Conservation (phyloP, 768 basidiomycete species). For the Suillus occidentalis region DNA sequence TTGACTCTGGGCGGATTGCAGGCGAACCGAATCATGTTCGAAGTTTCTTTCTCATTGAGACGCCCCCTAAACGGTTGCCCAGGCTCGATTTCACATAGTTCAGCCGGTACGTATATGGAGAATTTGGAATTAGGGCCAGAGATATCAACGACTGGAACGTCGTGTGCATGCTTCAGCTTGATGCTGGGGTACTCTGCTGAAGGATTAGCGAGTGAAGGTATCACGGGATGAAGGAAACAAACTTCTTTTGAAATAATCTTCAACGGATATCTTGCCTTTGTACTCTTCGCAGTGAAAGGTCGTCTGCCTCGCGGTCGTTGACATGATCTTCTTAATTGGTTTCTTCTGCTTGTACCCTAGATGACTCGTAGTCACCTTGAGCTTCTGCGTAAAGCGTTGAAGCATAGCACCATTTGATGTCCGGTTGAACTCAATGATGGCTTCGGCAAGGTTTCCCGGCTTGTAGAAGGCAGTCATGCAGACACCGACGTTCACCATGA, state of each 20-base stretch:
- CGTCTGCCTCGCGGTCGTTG: constrained; percentile 43
- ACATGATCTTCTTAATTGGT: constrained; percentile 40
- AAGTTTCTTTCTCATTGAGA: constrained; percentile 60
- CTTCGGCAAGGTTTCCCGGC: constrained; percentile 62
- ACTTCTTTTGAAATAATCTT: constrained; percentile 66
- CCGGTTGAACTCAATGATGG: constrained; percentile 48
- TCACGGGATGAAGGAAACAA: constrained; percentile 22
- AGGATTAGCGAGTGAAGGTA: constrained; percentile 15
- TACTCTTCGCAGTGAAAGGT: constrained; percentile 60
- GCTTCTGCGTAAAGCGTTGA: constrained; percentile 46
- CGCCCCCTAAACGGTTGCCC: constrained; percentile 62
- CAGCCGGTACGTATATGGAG: constrained; percentile 56
- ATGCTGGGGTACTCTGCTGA: constrained; percentile 56
- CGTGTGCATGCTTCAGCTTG: constrained; percentile 42
- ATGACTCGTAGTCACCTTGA: constrained; percentile 59
- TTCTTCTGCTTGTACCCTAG: constrained; percentile 55
- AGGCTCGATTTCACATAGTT: constrained; percentile 64
- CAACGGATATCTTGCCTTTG: constrained; percentile 55
- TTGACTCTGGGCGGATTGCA: constrained; percentile 63
- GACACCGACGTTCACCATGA: constrained; percentile 56
- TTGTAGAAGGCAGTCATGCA: constrained; percentile 57
- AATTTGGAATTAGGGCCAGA: constrained; percentile 31
- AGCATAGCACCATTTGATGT: constrained; percentile 45
- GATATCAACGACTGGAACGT: constrained; percentile 60
- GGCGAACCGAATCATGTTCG: constrained; percentile 69